phyloP scores from a whole-genome alignment of 2,329 filamentous ascomycete genomes.

The Aureobasidium sp. region DNA sequence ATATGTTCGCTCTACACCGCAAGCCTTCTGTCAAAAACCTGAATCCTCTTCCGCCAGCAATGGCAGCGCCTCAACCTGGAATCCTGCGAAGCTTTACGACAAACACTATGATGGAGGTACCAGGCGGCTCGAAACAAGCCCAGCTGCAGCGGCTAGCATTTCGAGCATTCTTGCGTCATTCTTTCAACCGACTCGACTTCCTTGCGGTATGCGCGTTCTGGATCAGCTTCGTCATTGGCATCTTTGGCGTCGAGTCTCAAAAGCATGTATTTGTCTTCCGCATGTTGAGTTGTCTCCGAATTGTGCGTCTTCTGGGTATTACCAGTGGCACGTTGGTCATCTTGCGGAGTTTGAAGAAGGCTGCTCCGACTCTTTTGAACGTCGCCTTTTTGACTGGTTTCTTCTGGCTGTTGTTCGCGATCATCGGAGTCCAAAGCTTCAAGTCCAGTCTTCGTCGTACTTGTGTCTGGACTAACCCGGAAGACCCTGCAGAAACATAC shows the following conservation, averaged over 20 bases:
- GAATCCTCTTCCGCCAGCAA: constrained; percentile 30
- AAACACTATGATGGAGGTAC: constrained; percentile 35
- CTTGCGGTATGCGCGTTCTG: constrained; percentile 92
- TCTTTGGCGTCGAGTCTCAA: constrained; percentile 60
- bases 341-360: constrained; percentile 88
- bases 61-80: constrained; percentile 19
- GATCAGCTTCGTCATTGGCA: constrained; percentile 72
- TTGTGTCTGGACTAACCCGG: constrained; percentile 48
- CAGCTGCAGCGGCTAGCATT: constrained; percentile 81
- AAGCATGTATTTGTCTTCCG: constrained; percentile 82
- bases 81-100: constrained; percentile 32
- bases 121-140: constrained; percentile 63
- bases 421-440: constrained; percentile 94
- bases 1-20: constrained; percentile 74
- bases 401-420: constrained; percentile 96
- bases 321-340: constrained; percentile 96
- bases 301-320: constrained; percentile 80
- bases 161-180: constrained; percentile 86
- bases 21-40: constrained; percentile 56
- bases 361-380: constrained; percentile 81
- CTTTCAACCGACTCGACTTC: constrained; percentile 93
- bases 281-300: constrained; percentile 93
- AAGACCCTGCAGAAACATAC: constrained; percentile 43
- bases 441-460: constrained; percentile 45
- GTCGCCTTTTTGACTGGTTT: constrained; percentile 92